phyloP scores from a whole-genome alignment of 1,139 yeast genomes.

The Geotrichum candidum region DNA sequence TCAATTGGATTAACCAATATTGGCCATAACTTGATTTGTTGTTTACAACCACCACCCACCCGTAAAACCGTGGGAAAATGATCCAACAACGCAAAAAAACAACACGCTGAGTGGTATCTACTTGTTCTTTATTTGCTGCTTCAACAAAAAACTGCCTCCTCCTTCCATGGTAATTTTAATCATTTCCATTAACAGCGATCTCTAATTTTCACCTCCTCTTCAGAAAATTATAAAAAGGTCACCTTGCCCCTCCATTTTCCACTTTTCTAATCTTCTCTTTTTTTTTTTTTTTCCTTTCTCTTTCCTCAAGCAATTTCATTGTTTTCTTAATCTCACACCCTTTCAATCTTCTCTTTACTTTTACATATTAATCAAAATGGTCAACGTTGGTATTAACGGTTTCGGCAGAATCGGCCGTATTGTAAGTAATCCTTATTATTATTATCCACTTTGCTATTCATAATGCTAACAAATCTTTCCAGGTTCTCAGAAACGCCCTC shows the following conservation, averaged over 20 bases:
- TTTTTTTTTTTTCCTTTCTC: not conserved
- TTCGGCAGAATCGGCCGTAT: conserved; percentile 88
- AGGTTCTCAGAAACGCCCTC: conserved; percentile 65
- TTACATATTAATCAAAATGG: conserved; percentile 30
- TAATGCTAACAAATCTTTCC: not conserved
- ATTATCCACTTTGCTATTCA: not conserved
- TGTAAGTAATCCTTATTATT: conserved; percentile 25
- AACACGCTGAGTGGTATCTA: not conserved
- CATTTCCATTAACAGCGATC: not conserved
- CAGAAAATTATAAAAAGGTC: conserved; percentile 13
- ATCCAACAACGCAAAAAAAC: not conserved
- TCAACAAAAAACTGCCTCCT: not conserved
- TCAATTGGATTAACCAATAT: not conserved
- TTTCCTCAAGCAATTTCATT: not conserved
- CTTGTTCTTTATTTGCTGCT: not conserved
- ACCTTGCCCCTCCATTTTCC: conserved; percentile 9
- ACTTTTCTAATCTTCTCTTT: conserved; percentile 1
- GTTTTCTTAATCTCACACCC: not conserved
- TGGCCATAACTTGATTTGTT: not conserved
- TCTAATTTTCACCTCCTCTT: conserved; percentile 1
- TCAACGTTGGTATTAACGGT: conserved; percentile 72
- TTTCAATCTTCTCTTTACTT: not conserved
- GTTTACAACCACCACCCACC: not conserved
- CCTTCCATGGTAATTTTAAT: not conserved
- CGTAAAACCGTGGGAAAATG: not conserved